Conservation (phyloP, 208 protist genomes). For the Trichomonas vaginalis region DNA sequence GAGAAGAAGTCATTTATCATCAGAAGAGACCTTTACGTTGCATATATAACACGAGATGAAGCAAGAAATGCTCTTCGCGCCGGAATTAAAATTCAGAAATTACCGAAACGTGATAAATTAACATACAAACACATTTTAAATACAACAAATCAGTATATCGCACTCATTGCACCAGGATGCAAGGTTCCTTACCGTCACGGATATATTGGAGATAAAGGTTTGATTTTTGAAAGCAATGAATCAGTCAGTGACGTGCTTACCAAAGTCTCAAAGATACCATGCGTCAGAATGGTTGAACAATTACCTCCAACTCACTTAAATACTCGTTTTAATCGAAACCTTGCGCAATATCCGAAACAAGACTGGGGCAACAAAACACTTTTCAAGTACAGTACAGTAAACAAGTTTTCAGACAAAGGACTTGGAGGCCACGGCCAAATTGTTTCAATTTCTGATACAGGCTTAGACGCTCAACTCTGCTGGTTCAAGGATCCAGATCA, state of each 20-base stretch:
- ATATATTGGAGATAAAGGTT: background rate
- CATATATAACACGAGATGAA: background rate
- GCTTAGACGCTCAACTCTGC: background rate
- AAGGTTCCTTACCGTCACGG: background rate
- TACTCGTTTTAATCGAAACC: background rate
- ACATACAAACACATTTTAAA: background rate
- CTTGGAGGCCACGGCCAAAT: background rate
- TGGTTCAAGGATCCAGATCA: background rate
- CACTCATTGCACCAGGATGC: background rate
- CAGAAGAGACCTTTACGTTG: background rate
- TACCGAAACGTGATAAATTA: background rate
- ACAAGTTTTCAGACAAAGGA: background rate
- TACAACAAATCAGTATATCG: background rate
- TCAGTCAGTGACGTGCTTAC: background rate
- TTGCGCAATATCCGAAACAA: background rate
- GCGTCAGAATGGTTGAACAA: background rate
- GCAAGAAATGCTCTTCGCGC: background rate
- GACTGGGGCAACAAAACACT: background rate
- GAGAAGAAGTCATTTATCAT: background rate
- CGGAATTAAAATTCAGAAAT: background rate
- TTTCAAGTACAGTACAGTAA: background rate
- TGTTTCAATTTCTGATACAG: background rate
- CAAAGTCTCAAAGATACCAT: background rate
- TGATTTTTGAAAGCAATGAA: background rate
- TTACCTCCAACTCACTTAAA: background rate